phyloP scores from a whole-genome alignment of 2,329 filamentous ascomycete species.

The Neonectria magnoliae region DNA sequence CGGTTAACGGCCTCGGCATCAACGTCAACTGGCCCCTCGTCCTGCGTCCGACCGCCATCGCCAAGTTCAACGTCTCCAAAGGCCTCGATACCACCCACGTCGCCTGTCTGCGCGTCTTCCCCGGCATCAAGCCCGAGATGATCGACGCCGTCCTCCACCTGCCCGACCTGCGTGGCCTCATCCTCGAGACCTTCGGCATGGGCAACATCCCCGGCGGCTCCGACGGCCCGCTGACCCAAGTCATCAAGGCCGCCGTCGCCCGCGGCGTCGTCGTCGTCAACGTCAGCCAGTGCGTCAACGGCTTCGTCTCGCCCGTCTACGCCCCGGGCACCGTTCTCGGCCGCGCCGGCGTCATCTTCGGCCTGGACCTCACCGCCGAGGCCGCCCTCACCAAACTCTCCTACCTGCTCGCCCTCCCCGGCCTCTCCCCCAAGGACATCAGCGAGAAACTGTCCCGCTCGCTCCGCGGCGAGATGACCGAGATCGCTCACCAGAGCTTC shows the following conservation, averaged over 20 bases:
- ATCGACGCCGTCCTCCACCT: slow-evolving; percentile 83
- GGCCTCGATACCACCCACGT: slow-evolving; percentile 88
- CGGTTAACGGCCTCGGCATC: slow-evolving; percentile 82
- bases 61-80: slow-evolving; percentile 78
- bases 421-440: slow-evolving; percentile 72
- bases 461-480: slow-evolving; percentile 86
- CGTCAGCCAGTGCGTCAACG: slow-evolving; percentile 86
- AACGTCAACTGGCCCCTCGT: slow-evolving; percentile 84
- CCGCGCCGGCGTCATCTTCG: slow-evolving; percentile 86
- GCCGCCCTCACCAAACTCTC: slow-evolving; percentile 91
- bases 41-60: slow-evolving; percentile 76
- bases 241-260: slow-evolving; percentile 79
- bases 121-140: slow-evolving; percentile 94
- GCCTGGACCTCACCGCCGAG: slow-evolving; percentile 88
- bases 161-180: slow-evolving; percentile 80
- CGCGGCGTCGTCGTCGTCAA: slow-evolving; percentile 89
- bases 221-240: slow-evolving; percentile 80
- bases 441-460: slow-evolving; percentile 76
- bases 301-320: slow-evolving; percentile 81
- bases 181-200: slow-evolving; percentile 92
- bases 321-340: slow-evolving; percentile 81
- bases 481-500: slow-evolving; percentile 77
- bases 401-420: slow-evolving; percentile 78
- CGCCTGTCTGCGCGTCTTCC: slow-evolving; percentile 88
- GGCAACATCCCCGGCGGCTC: slow-evolving; percentile 88